Evolutionary conservation across 352 stramenopile genomes (phyloP).

Genomic region (Globisporangium takayamanum): DNA sequence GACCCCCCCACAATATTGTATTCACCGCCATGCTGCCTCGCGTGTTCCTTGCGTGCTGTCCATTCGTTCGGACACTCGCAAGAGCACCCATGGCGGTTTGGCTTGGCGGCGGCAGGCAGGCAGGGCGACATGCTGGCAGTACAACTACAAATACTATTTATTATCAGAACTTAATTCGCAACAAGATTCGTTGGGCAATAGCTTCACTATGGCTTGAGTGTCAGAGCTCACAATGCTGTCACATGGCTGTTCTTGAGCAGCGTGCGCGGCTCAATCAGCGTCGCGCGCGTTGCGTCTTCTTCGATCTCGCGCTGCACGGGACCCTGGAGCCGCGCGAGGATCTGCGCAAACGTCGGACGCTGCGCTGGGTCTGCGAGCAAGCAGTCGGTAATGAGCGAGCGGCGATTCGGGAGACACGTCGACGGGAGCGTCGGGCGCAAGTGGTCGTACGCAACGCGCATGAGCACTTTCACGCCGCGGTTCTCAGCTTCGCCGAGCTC

Average conservation of each 20-base stretch:
- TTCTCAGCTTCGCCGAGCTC: constrained; percentile 23
- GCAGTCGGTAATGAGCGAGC: constrained; percentile 71
- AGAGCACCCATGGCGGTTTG: constrained; percentile 12
- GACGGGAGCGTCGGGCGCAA: constrained; percentile 65
- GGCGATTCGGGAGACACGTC: constrained; percentile 46
- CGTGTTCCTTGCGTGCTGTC: constrained; percentile 1
- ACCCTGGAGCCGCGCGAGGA: constrained; percentile 69
- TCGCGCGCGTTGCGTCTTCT: constrained; percentile 28
- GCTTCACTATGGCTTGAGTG: no score
- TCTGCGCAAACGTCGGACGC: constrained; percentile 69
- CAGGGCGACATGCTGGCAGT: constrained; percentile 4
- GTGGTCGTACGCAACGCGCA: constrained; percentile 67
- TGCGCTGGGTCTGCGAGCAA: constrained; percentile 42
- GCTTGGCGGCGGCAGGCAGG: background rate
- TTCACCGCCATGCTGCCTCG: constrained; percentile 3
- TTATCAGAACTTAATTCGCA: background rate
- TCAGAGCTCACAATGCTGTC: background rate
- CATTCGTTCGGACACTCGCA: constrained; percentile 3
- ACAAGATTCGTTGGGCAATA: no score
- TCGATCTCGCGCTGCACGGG: constrained; percentile 77
- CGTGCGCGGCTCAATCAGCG: constrained; percentile 18
- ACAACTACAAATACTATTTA: background rate
- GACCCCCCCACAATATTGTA: constrained; percentile 8
- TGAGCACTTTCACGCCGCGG: constrained; percentile 57
- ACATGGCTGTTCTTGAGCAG: constrained; percentile 14